Evolutionary conservation across 1,284 basidiomycete species (phyloP).

Genomic region (Ganoderma lingzhi): DNA sequence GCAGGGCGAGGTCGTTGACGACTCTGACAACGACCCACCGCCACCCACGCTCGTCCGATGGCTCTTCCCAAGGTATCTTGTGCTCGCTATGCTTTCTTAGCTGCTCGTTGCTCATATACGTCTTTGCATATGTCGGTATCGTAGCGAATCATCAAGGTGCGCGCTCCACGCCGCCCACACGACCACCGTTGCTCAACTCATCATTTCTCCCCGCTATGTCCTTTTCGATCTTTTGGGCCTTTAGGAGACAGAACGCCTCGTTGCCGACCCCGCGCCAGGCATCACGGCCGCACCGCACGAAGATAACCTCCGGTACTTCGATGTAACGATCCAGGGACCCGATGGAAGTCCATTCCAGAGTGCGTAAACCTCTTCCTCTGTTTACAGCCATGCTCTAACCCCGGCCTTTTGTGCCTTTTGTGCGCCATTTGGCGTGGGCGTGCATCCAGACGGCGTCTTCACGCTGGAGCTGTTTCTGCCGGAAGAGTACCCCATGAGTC

Average conservation of each 20-base stretch:
- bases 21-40: slow-evolving; percentile 18
- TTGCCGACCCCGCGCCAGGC: slow-evolving; percentile 95
- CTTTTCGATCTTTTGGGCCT: not conserved
- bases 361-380: slow-evolving; percentile 50
- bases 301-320: slow-evolving; percentile 98
- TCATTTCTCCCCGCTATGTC: slow-evolving; percentile 6
- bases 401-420: not conserved
- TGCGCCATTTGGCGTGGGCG: slow-evolving; percentile 13
- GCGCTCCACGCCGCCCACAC: slow-evolving; percentile 28
- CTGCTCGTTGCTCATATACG: slow-evolving; percentile 1
- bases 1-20: not conserved
- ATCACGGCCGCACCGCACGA: slow-evolving; percentile 95
- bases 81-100: not conserved
- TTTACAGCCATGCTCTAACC: not conserved
- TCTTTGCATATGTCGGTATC: not conserved
- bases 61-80: slow-evolving; percentile 34
- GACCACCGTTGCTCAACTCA: slow-evolving; percentile 22
- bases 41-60: slow-evolving; percentile 22
- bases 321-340: slow-evolving; percentile 96
- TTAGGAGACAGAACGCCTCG: slow-evolving; percentile 96
- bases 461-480: slow-evolving; percentile 97
- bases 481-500: slow-evolving; percentile 99
- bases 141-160: slow-evolving; percentile 66
- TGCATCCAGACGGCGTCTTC: slow-evolving; percentile 85
- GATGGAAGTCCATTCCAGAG: slow-evolving; percentile 95